Base-by-base conservation (phyloP, 2,329 filamentous ascomycete genomes). In the Blumeria hordei region DNA sequence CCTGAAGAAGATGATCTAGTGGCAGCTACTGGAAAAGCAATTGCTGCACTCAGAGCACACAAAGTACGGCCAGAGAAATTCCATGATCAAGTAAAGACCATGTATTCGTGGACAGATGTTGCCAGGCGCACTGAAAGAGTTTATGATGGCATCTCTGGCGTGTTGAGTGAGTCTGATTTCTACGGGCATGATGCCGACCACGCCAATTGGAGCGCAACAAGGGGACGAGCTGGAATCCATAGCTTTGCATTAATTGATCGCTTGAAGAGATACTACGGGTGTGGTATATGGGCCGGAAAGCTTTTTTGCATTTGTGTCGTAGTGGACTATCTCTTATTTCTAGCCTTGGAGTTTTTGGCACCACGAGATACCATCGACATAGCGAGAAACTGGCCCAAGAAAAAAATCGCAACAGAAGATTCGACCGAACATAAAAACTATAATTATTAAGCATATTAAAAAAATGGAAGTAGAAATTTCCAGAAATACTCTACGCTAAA, bases 51-150 rank as follows among this genome's bases (percentile, higher is more conserved):
- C 55, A 81, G 90, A 47, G 83, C 83, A 6, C 90, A 88, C 61
- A 86, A 83, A 62, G 83, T 98, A 33, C 81, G 87, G 59, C 94
- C 92, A 0, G 90, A 96, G 66, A 78, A 83, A 44, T 98, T 98
- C 65, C 92, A 98, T 66, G 90, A 94, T 60, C 85, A 96, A 67
- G 92, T 98, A 59, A 88, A 90, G 68, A 85, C 85, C 71, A 96
- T 96, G 92, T 98, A 98, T 70, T 94, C 87, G 1, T 98, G 92
- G 92, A 85, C 85, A 33, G 90, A 98, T 66, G 90, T 98, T 33
- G 92, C 92, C 12, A 77, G 84, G 62, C 83, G 92, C 55, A 96
- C 92, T 0, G 92, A 98, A 69, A 77, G 90, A 34, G 92, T 98
- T 0, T 98, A 98, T 68, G 81, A 94, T 65, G 86, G 92, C 51